Base-by-base conservation (phyloP, 2,329 filamentous ascomycete genomes). In the Epichloe baconii region DNA sequence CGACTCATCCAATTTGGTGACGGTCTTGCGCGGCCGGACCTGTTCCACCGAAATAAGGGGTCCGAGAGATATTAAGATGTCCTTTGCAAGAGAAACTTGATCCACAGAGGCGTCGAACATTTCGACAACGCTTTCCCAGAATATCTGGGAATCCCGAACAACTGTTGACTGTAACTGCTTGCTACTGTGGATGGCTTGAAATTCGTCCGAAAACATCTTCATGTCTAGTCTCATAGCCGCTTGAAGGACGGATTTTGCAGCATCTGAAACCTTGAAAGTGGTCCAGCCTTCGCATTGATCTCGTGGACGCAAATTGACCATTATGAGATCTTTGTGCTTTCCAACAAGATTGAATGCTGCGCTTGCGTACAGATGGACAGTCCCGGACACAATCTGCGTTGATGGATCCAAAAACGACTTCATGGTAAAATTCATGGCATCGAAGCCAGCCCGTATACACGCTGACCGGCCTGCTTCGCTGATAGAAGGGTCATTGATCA, bases 91-190 rank as follows among this genome's bases (percentile, higher is more conserved):
- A 5, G 80, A 74, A n/a, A 85, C 68, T 57, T 86, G 78, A 47
- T 82, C 77, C 45, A 87, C 74, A 45, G 90, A 84, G 1, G 80
- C 76, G 55, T 88, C 85, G 85, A 90, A 96, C 42, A 95, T 79
- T 15, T 80, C 76, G 15, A 83, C 74, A 0, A 65, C 58, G 5
- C 61, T 62, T 49, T 66, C 60, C 68, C 68, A 70, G 36, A 69
- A 69, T 10, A 58, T 58, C 36, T 63, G 64, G 0, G 88, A 91
- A 52, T 87, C 78, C 17, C 83, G 80, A 56, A 80, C 79, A 42
- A 85, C 68, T 52, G 86, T 78, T 57, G 82, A 77, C 47, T 85
- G 84, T 19, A 88, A 75, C 43, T 77, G 72, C 43, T 75, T 75
- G 19, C 76, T 75, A 8, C 74, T 71, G 19, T 79, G 73, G 49